Base-by-base conservation (phyloP, 2,329 filamentous ascomycete genomes). In the Chaetomium sp. region DNA sequence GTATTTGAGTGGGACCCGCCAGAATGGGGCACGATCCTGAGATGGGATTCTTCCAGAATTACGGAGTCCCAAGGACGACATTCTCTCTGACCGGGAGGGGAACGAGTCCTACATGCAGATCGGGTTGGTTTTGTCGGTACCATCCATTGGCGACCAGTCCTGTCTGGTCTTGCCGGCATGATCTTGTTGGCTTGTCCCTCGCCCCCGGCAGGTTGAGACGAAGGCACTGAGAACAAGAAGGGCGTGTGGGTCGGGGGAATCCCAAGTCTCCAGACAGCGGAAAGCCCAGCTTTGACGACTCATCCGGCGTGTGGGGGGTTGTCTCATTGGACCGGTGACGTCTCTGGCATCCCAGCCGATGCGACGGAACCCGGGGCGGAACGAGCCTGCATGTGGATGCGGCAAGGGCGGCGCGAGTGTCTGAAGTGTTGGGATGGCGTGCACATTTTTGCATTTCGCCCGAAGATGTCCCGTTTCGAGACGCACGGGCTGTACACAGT, bases 321-420 rank as follows among this genome's bases (percentile, higher is more conserved):
- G 29, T 54, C 47, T 58, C 47, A 66, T 66, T 66, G 60, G 19
- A 29, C 16, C 54, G 51, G 19, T 9, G 23, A 42, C 23, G n/a
- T 35, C 12, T 38, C 19, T 23, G 13, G 8, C 33, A 55, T 58
- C 57, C 60, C 23, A 31, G 57, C 27, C 51, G 60, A 64, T 62
- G 58, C 38, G 45, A 61, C 50, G 57, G 57, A 56, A 60, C 8
- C 58, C 55, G 61, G 65, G 54, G 65, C 61, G 65, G 49, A 50
- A 45, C 50, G 65, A 63, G 31, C 55, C 55, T 64, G 58, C 65
- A 62, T 63, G 56, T 60, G 64, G 59, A 55, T 45, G 54, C 49
- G 47, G 55, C 51, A 57, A 47, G 53, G 60, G 38, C 59, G 49
- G 47, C 29, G 57, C n/a, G n/a, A n/a, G 7, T 42, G 19, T 47